Conservation (phyloP, 164 flowering plant species). For the Tetracentron sinense region DNA sequence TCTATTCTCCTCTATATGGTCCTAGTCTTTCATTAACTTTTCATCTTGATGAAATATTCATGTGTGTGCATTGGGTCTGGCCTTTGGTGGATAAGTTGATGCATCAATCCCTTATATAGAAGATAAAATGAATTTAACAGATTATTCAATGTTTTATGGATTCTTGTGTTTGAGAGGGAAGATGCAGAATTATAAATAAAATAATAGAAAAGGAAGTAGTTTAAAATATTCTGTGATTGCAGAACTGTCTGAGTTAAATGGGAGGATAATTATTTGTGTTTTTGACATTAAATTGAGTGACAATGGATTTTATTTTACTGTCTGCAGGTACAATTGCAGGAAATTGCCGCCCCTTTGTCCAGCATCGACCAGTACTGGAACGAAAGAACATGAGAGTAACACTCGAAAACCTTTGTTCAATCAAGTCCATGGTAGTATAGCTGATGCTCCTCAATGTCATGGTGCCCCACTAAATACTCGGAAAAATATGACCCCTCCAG, state of each 20-base stretch:
- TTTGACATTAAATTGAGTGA: not conserved
- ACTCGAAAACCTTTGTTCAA: constrained; percentile 25
- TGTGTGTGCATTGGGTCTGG: no score
- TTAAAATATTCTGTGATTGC: no score
- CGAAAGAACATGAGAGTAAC: constrained; percentile 20
- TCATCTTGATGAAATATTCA: no score
- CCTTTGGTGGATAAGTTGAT: not conserved
- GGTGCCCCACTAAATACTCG: constrained; percentile 17
- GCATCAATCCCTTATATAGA: not conserved
- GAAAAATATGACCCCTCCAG: constrained; percentile 20
- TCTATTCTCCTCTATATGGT: no score
- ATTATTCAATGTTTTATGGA: not conserved
- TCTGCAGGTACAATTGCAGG: constrained; percentile 62
- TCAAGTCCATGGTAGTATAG: constrained; percentile 16
- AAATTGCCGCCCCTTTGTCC: constrained; percentile 22
- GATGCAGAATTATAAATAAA: not conserved
- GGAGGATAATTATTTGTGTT: not conserved
- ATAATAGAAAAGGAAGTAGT: not conserved
- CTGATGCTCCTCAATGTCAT: constrained; percentile 17
- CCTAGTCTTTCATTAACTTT: no score
- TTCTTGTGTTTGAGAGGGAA: not conserved
- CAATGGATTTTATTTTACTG: not conserved
- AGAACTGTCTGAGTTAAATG: not conserved
- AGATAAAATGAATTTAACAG: not conserved
- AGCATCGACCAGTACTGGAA: constrained; percentile 26